Conservation (phyloP, 2,329 filamentous ascomycete genomes). For the Paracorniculantispora psalliotae region DNA sequence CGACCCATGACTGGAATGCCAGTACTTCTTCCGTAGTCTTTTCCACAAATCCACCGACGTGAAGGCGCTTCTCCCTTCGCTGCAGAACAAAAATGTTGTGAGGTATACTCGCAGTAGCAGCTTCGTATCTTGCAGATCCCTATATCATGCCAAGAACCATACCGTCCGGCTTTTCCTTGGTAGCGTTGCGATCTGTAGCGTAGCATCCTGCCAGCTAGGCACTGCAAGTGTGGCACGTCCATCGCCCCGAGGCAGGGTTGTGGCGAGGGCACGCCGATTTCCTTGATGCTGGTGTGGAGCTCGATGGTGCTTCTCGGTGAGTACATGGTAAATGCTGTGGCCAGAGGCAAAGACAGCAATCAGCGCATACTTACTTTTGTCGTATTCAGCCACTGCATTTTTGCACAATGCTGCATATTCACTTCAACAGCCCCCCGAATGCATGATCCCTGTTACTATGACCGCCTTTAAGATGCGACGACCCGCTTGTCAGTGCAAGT, state of each 20-base stretch:
- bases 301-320: slow-evolving; percentile 6
- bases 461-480: background rate
- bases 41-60: background rate
- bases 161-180: background rate
- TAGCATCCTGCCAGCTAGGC: background rate
- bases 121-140: background rate
- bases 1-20: background rate
- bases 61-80: too few species aligned
- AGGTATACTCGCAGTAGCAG: background rate
- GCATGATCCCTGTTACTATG: background rate
- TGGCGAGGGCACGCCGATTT: background rate
- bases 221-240: background rate
- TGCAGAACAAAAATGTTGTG: background rate
- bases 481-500: background rate
- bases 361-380: background rate
- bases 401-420: background rate
- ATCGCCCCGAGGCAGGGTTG: background rate
- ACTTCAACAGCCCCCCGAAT: background rate
- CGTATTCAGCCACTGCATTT: background rate
- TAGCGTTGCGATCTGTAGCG: background rate
- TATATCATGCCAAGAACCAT: background rate
- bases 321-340: background rate
- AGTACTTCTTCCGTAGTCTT: background rate
- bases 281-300: slow-evolving; percentile 1
- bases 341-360: background rate